A percentile compares a stretch with the other conserved stretches of the same genome.
Conservation (phyloP, 2,329 filamentous ascomycete species). For the Juglanconis juglandina region DNA sequence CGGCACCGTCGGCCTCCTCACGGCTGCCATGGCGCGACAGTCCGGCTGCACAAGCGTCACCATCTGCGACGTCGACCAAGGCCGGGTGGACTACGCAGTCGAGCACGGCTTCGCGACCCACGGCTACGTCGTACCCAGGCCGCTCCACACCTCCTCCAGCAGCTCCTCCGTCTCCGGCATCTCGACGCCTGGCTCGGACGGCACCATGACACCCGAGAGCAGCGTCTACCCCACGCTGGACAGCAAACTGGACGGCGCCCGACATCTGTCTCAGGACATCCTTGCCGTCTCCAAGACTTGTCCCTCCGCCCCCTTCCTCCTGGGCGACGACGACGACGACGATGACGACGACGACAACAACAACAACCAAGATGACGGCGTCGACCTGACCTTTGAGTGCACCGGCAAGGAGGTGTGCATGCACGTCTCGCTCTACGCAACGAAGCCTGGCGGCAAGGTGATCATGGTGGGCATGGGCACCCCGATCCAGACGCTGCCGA, state of each 20-base stretch:
- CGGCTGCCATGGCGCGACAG: constrained; percentile 59
- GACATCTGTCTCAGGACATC: constrained; percentile 46
- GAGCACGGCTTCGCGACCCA: constrained; percentile 57
- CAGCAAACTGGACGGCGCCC: constrained; percentile 49
- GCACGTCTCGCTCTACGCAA: constrained; percentile 71
- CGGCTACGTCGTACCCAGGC: constrained; percentile 50
- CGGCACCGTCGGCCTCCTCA: constrained; percentile 60
- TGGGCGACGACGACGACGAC: constrained; percentile 34
- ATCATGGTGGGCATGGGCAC: constrained; percentile 79
- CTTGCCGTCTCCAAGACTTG: constrained; percentile 36
- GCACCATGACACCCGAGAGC: constrained; percentile 42
- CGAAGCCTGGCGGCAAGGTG: constrained; percentile 66
- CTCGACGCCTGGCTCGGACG: constrained; percentile 43
- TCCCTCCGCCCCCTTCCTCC: constrained; percentile 23
- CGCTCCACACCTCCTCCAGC: constrained; percentile 40
- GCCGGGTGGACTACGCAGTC: constrained; percentile 59
- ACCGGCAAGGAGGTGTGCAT: constrained; percentile 73
- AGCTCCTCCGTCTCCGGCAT: constrained; percentile 45
- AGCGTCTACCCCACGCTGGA: constrained; percentile 42
- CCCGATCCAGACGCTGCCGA: constrained; percentile 69
- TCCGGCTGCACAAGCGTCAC: constrained; percentile 58
- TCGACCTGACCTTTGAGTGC: constrained; percentile 72
- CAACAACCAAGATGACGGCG: constrained; percentile 44
- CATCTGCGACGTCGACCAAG: constrained; percentile 58
- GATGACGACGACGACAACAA: constrained; percentile 41